Evolutionary conservation across 2,329 filamentous ascomycete species (phyloP).

Genomic region (Aspergillus transmontanensis): DNA sequence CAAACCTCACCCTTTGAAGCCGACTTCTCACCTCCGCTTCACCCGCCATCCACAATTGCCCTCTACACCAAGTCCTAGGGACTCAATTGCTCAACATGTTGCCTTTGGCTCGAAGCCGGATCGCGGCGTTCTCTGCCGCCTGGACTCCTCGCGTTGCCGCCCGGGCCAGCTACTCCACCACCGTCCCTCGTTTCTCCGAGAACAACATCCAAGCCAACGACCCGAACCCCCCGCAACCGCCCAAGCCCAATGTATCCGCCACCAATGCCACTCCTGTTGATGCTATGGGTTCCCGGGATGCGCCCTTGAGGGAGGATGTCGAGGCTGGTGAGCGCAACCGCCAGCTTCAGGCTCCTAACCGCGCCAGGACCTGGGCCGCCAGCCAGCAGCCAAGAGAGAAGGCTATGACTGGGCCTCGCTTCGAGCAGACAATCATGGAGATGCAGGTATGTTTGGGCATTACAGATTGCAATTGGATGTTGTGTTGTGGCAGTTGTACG

Average conservation of each 20-base stretch:
- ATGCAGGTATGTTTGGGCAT: slow-evolving; percentile 70
- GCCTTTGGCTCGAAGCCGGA: slow-evolving; percentile 46
- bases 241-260: slow-evolving; percentile 59
- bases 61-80: slow-evolving; percentile 15
- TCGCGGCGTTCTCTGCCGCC: slow-evolving; percentile 50
- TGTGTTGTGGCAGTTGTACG: neutral
- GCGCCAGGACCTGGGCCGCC: slow-evolving; percentile 75
- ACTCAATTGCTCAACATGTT: slow-evolving; percentile 44
- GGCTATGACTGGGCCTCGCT: slow-evolving; percentile 92
- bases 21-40: slow-evolving; percentile 23
- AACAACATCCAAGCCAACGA: slow-evolving; percentile 57
- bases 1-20: slow-evolving; percentile 37
- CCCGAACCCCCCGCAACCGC: slow-evolving; percentile 53
- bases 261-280: slow-evolving; percentile 61
- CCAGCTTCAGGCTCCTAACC: slow-evolving; percentile 82
- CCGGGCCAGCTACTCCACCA: slow-evolving; percentile 48
- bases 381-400: slow-evolving; percentile 78
- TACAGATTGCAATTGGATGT: neutral
- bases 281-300: slow-evolving; percentile 53
- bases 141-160: slow-evolving; percentile 33
- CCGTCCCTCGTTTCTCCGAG: slow-evolving; percentile 42
- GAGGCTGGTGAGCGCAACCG: slow-evolving; percentile 59
- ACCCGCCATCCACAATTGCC: slow-evolving; percentile 17
- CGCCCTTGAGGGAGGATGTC: slow-evolving; percentile 57
- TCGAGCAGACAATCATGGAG: slow-evolving; percentile 95